Base-by-base conservation (phyloP, 192 early-diverging fungal genomes). In the Phlyctochytrium bullatum region DNA sequence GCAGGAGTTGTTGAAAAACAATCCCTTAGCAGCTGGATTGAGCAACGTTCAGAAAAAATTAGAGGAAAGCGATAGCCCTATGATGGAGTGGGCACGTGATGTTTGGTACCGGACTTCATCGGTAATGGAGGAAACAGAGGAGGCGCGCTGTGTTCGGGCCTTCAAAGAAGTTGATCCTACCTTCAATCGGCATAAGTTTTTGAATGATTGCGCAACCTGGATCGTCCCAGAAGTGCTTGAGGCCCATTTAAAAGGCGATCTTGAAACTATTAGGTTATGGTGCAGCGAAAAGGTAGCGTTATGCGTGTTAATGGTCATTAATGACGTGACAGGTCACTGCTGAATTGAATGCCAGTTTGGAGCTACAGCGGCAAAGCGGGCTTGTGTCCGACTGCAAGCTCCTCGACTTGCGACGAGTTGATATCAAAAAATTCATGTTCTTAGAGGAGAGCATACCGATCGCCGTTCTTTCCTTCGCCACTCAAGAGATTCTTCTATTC, bases 211-310 rank as follows among this genome's bases (percentile, higher is more conserved):
- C 32, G 90, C 93, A 65, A 87, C 89, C 71, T 97, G 89, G 63
- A 93, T 94, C 61, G 81, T 99, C 71, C 96, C 97, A 6, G 97
- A 99, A 71, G 79, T 99, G 59, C 85, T 98, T 72, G 97, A 99
- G 64, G 96, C 94, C 0, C 94, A 96, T 52, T 74, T 99, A 60
- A 47, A 47, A 20, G 40, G 40, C 6, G 95, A 98, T 67, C 79
- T 82, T 1, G 89, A 83, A 64, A 89, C 89, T 2, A 82, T 99
- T 50, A 86, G 87, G 72, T 76, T 88, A 56, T 99, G 97, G 96
- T 96, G 95, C 82, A 93, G 91, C 12, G 97, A 99, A 79, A 90
- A 88, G 65, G 91, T 92, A 77, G 20, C 20, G 40, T 47, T 47
- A 20, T 47, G 40, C 10, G 20, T 47, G 20, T 47, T 47, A 14